Evolutionary conservation across 257 asterid species (phyloP).

Genomic region (Penstemon eatonii): DNA sequence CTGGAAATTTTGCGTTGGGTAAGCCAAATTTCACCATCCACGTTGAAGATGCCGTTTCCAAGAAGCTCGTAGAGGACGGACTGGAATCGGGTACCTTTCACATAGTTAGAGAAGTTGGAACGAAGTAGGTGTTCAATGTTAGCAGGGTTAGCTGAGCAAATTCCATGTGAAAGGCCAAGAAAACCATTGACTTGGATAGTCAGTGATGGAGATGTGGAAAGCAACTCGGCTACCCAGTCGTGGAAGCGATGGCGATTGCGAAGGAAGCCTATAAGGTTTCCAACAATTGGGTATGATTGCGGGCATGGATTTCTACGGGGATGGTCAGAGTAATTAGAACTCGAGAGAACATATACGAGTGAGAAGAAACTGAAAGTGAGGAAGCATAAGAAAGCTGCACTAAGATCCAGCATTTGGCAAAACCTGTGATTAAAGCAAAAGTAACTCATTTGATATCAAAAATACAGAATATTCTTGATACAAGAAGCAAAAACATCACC

Average conservation of each 20-base stretch:
- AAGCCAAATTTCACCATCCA: slow-evolving; percentile 41
- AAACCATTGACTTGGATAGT: slow-evolving; percentile 43
- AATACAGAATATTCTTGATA: too few species aligned
- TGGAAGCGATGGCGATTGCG: slow-evolving; percentile 43
- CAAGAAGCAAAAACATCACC: too few species aligned
- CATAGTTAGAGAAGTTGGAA: slow-evolving; percentile 37
- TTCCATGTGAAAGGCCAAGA: slow-evolving; percentile 39
- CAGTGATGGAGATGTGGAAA: slow-evolving; percentile 37
- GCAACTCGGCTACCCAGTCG: slow-evolving; percentile 42
- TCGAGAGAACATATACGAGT: slow-evolving; percentile 13
- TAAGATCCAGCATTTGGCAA: slow-evolving; percentile 21
- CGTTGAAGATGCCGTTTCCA: slow-evolving; percentile 46
- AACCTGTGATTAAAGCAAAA: too few species aligned
- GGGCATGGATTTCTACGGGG: slow-evolving; percentile 31
- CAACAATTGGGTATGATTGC: slow-evolving; percentile 38
- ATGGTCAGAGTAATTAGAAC: neutral
- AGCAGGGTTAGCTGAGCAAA: slow-evolving; percentile 43
- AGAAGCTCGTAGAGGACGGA: slow-evolving; percentile 35
- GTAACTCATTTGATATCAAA: too few species aligned
- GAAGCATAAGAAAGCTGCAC: neutral
- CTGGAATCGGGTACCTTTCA: slow-evolving; percentile 38
- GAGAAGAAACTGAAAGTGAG: slow-evolving; percentile 21
- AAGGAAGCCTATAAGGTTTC: slow-evolving; percentile 40
- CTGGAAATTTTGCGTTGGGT: slow-evolving; percentile 42
- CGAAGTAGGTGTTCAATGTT: slow-evolving; percentile 36